phyloP scores from a whole-genome alignment of 805 yeast species.

The Jamesozyma piceae region DNA sequence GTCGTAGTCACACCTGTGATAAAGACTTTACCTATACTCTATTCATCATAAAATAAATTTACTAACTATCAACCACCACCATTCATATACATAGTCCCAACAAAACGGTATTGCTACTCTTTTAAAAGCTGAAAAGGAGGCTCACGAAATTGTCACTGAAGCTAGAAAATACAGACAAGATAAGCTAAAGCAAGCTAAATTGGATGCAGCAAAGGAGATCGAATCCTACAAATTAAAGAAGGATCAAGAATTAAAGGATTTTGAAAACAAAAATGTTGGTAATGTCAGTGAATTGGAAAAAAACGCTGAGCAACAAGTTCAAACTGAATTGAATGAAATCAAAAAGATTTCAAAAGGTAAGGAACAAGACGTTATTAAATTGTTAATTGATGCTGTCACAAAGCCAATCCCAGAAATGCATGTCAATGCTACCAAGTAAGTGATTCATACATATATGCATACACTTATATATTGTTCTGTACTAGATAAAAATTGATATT shows the following conservation, averaged over 20 bases:
- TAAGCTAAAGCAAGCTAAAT: conserved; percentile 86
- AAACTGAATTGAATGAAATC: conserved; percentile 61
- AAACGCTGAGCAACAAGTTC: conserved; percentile 68
- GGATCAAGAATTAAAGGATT: conserved; percentile 69
- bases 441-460: background rate
- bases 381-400: conserved; percentile 70
- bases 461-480: background rate
- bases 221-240: conserved; percentile 75
- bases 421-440: conserved; percentile 48
- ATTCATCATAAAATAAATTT: too few species aligned
- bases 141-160: conserved; percentile 89
- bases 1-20: too few species aligned
- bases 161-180: conserved; percentile 76
- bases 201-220: conserved; percentile 86
- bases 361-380: conserved; percentile 57
- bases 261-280: conserved; percentile 61
- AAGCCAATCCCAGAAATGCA: conserved; percentile 78
- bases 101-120: conserved; percentile 32
- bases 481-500: background rate
- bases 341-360: conserved; percentile 53
- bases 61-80: too few species aligned
- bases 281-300: conserved; percentile 44
- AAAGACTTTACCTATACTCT: too few species aligned
- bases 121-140: conserved; percentile 81
- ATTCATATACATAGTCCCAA: conserved; percentile 16